Base-by-base conservation (phyloP, 345 rosid species). In the Arabidopsis suecica region DNA sequence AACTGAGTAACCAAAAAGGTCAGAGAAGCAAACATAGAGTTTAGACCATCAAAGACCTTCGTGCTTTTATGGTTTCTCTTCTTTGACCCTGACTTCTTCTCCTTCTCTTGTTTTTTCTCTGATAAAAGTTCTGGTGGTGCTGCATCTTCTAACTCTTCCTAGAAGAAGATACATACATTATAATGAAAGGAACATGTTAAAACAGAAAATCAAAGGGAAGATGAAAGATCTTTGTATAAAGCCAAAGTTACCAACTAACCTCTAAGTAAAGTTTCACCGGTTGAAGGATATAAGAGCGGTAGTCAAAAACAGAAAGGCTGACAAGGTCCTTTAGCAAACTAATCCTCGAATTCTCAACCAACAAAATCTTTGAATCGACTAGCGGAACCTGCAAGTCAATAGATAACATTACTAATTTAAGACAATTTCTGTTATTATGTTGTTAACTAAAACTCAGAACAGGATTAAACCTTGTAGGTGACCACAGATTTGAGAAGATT, bases 281-380 rank as follows among this genome's bases (percentile, higher is more conserved):
- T 18, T 0, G 36, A 45, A 70, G 64, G 23, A 70, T 58, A 11
- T 70, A 57, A 9, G 10, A 7, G 33, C 66, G 74, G 65, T 33
- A 58, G n/a, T 70, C 74, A 58, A 70, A 58, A 58, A 22, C 47
- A 58, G 74, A 58, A 14, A 70, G 42, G 4, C 33, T 20, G 22
- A 2, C 3, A 7, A 69, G 65, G 8, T 18, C 13, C 9, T 32
- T 22, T 5, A 69, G 56, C 65, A 69, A 18, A 28, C 2, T 32
- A 12, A 14, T 42, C 56, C 63, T 56, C 45, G 64, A 69, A 20
- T 41, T 44, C 30, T 41, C 41, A 57, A 57, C 18, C 9, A 50
- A 47, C 61, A 76, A 61, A 51, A 69, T 69, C 69, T 76, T 69
- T 69, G 64, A 32, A 75, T 59, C 73, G 3, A n/a, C 5, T 7